A percentile compares a stretch with the other conserved stretches of the same genome.
Evolutionary conservation across 2,329 filamentous ascomycete genomes (phyloP).

Genomic region (Penicillium sp.): DNA sequence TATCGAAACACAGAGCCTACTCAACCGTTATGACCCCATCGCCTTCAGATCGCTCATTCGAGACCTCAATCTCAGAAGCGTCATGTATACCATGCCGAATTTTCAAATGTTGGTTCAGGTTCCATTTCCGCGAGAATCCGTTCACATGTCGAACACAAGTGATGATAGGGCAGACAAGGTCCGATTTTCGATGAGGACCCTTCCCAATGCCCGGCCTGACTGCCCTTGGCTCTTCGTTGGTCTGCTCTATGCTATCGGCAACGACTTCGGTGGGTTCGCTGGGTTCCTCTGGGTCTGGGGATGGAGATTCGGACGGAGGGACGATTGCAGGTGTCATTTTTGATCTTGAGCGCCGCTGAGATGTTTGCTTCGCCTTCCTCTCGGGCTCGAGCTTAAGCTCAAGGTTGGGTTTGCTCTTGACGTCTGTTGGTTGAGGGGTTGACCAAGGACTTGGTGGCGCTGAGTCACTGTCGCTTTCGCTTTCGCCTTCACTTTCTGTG

Average conservation of each 20-base stretch:
- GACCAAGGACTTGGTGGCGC: neutral
- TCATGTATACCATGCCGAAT: constrained; percentile 30
- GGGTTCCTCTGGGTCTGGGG: neutral
- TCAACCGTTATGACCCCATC: constrained; percentile 9
- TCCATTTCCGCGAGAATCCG: constrained; percentile 40
- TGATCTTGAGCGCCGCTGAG: neutral
- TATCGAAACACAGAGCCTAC: neutral
- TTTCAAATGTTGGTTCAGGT: constrained; percentile 39
- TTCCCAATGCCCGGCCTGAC: constrained; percentile 18
- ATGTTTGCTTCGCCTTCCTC: constrained; percentile 8
- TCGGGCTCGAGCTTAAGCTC: neutral
- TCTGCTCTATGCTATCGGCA: neutral
- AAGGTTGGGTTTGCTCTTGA: neutral
- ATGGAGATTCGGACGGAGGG: neutral
- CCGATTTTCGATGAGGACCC: constrained; percentile 28
- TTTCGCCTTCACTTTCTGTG: constrained; percentile 34
- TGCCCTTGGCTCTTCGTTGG: neutral
- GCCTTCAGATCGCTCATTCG: neutral
- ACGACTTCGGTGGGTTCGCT: neutral
- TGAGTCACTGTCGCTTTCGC: constrained; percentile 28
- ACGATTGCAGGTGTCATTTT: neutral
- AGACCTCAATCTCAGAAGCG: constrained; percentile 1
- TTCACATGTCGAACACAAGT: constrained; percentile 30
- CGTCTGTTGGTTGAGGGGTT: too few relatives aligned
- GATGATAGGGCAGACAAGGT: constrained; percentile 34